These are phyloP conservation scores for Aspergillus brasiliensis DNA, from an alignment of 2,329 filamentous ascomycete genomes.

Conservation along the genomic window DNA sequence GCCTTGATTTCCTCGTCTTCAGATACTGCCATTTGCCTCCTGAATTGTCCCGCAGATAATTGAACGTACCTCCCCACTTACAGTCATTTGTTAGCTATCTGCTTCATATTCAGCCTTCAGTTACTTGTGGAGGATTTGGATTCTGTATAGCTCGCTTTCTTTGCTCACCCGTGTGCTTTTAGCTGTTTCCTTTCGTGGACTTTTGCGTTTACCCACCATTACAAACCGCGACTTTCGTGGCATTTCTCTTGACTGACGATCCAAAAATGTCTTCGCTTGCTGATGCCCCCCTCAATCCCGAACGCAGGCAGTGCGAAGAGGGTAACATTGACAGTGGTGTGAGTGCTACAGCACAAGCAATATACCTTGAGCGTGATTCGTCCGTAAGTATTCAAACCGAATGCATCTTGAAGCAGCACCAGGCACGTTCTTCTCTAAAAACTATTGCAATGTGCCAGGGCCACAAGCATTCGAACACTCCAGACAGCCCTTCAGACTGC, in stretches of 20 bases:
- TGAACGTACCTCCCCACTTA: constrained; percentile 21
- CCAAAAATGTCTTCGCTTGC: constrained; percentile 33
- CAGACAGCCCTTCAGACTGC: constrained; percentile 32
- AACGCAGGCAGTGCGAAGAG: constrained; percentile 27
- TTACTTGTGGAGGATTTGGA: constrained; percentile 30
- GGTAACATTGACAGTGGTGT: constrained; percentile 22
- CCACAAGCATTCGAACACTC: constrained; percentile 28
- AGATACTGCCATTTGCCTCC: constrained; percentile 26
- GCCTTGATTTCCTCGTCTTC: constrained; percentile 21
- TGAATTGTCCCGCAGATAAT: constrained; percentile 8
- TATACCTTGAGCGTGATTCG: constrained; percentile 26
- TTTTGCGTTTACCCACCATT: not conserved
- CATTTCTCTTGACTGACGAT: not conserved
- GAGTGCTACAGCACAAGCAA: constrained; percentile 17
- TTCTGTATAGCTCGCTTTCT: constrained; percentile 20
- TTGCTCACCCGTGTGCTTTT: constrained; percentile 11
- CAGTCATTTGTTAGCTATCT: constrained; percentile 26
- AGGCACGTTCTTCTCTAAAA: not conserved
- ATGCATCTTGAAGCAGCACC: not conserved
- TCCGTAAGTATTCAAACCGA: constrained; percentile 26
- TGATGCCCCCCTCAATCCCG: constrained; percentile 26
- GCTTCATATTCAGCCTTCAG: constrained; percentile 19
- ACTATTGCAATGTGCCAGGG: constrained; percentile 17
- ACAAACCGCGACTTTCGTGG: not conserved
- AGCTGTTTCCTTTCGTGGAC: constrained; percentile 15